Evolutionary conservation across 2,329 filamentous ascomycete genomes (phyloP).

Genomic region (Phialocephala subalpina): DNA sequence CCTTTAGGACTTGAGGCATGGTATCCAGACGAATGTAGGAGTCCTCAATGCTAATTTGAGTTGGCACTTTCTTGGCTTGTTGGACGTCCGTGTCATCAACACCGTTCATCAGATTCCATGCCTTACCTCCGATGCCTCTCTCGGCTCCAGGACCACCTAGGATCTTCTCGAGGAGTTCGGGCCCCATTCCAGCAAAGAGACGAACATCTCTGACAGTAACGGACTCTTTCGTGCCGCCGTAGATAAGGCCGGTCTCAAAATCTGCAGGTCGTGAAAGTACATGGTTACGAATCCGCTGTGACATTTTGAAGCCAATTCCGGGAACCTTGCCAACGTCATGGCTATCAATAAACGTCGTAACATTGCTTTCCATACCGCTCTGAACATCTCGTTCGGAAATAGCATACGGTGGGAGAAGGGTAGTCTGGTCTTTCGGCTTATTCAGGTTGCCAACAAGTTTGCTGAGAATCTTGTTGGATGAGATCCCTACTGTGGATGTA

Average conservation of each 20-base stretch:
- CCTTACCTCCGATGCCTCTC: conserved; percentile 72
- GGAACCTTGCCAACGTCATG: conserved; percentile 84
- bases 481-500: conserved; percentile 86
- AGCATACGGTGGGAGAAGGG: conserved; percentile 72
- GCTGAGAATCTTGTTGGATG: conserved; percentile 85
- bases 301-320: conserved; percentile 84
- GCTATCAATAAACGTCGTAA: conserved; percentile 74
- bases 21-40: conserved; percentile 80
- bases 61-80: conserved; percentile 74
- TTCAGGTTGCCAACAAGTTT: conserved; percentile 86
- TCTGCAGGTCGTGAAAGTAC: conserved; percentile 55
- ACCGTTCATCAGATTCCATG: conserved; percentile 85
- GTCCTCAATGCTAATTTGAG: conserved; percentile 94
- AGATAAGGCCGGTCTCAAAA: conserved; percentile 53
- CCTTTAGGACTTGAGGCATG: conserved; percentile 67
- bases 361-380: conserved; percentile 52
- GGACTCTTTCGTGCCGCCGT: conserved; percentile 58
- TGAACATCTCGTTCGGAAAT: conserved; percentile 30
- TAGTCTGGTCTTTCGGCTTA: conserved; percentile 90
- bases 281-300: conserved; percentile 70
- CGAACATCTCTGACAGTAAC: conserved; percentile 74
- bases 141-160: conserved; percentile 75
- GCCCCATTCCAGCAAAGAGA: conserved; percentile 66
- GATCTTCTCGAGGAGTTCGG: conserved; percentile 71
- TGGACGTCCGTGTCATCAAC: conserved; percentile 79